These are phyloP conservation scores for Dimocarpus longan DNA, from an alignment of 345 rosid species.

Conservation along the genomic window DNA sequence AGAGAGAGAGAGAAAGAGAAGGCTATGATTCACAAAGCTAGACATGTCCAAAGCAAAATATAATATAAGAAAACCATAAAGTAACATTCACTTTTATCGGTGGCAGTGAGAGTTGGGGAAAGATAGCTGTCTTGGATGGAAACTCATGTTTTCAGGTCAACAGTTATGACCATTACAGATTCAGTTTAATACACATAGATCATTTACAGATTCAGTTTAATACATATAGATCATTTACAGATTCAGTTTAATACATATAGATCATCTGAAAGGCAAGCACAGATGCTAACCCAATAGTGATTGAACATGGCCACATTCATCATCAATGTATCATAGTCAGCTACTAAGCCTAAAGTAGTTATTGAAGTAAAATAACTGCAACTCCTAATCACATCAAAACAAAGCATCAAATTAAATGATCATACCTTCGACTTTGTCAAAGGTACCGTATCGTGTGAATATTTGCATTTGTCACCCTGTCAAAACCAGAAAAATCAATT, in stretches of 20 bases:
- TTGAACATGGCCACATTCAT: neutral
- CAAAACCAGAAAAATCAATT: slow-evolving; percentile 13
- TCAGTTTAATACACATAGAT: neutral
- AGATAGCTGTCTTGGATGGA: neutral
- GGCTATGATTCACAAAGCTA: neutral
- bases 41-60: neutral
- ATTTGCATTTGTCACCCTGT: slow-evolving; percentile 87
- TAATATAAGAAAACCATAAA: neutral
- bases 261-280: neutral
- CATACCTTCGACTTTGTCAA: slow-evolving; percentile 78
- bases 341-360: neutral
- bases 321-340: slow-evolving; percentile 1
- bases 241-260: slow-evolving; percentile 2
- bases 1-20: neutral
- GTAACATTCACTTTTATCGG: neutral
- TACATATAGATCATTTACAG: neutral
- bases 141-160: neutral
- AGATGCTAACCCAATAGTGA: slow-evolving; percentile 10
- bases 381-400: slow-evolving; percentile 2
- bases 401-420: slow-evolving; percentile 8
- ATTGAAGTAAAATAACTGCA: neutral
- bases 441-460: slow-evolving; percentile 80
- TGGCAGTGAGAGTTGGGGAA: neutral
- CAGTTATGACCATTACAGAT: neutral
- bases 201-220: too few relatives aligned